Evolutionary conservation across 495 filamentous ascomycete species (phyloP).

Genomic region (Hypoxylon cercidicola): DNA sequence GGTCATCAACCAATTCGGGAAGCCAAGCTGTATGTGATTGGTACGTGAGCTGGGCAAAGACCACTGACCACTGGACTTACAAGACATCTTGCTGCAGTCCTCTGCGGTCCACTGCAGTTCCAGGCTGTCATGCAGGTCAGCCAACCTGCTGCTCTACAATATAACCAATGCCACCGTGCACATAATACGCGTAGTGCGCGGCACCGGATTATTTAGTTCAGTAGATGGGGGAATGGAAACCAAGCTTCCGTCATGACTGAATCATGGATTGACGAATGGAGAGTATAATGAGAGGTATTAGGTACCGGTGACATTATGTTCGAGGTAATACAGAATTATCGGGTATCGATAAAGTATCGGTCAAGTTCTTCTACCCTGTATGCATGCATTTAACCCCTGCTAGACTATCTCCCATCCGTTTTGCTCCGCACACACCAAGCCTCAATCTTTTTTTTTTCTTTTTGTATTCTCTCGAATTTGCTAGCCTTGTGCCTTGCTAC

Average conservation of each 20-base stretch:
- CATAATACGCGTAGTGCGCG: conserved; percentile 26
- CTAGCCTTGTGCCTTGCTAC: conserved; percentile 23
- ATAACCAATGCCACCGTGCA: conserved; percentile 22
- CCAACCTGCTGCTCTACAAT: conserved; percentile 27
- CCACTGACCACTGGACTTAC: neutral
- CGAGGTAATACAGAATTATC: too few species aligned
- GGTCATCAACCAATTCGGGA: conserved; percentile 36
- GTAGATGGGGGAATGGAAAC: neutral
- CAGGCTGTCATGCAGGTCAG: conserved; percentile 30
- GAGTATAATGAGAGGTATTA: conserved; percentile 4
- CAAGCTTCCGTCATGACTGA: conserved; percentile 8
- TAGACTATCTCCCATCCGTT: conserved; percentile 34
- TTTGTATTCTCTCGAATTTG: conserved; percentile 22
- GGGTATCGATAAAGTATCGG: conserved; percentile 36
- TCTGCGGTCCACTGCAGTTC: neutral
- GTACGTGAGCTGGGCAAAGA: conserved; percentile 2
- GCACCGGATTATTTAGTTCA: conserved; percentile 9
- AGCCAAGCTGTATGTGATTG: conserved; percentile 23
- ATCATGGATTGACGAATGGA: conserved; percentile 18
- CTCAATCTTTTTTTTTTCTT: conserved; percentile 36
- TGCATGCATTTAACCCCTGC: conserved; percentile 31
- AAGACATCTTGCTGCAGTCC: neutral
- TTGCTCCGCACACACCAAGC: conserved; percentile 39
- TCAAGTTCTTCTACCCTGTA: conserved; percentile 20
- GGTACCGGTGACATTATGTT: conserved; percentile 9